Base-by-base conservation (phyloP, 306 rosid genomes). In the Vicia sativa region DNA sequence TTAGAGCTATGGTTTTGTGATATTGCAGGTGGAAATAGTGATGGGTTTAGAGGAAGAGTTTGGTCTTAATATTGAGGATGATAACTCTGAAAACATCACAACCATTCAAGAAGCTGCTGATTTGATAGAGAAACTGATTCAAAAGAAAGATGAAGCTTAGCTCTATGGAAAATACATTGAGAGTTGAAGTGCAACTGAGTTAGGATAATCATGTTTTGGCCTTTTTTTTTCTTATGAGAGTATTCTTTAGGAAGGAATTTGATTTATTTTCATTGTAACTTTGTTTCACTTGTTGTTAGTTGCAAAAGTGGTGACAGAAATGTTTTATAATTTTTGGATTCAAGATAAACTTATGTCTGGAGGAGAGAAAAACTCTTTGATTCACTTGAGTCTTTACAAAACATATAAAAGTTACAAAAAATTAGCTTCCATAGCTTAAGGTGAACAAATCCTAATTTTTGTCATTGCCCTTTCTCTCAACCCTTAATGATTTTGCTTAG, bases 1-100 rank as follows among this genome's bases (percentile, higher is more conserved):
- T 31, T 34, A 14, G 10, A 44, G 14, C 11, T 26, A 65, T 44
- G 16, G 42, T 48, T 6, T 29, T 11, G 15, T 46, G 13, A n/a
- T 64, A 58, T 31, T 39, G 78, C 74, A 84, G 88, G 86, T 84
- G 58, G 89, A 84, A 61, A 84, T 84, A 81, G 84, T 78, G 21
- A 84, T 84, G 89, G 54, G 65, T 48, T 84, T 84, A 73, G 89
- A 84, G 59, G 89, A 84, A 65, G 74, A 54, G 50, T 84, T 78
- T 69, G 76, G 5, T 10, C 79, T 84, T 7, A 62, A 7, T 38
- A 74, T 84, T 62, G 82, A 81, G 65, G 84, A 84, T 21, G 84
- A 84, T 29, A 72, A 53, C 9, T 35, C 81, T 10, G 78, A 81
- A 26, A 76, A 54, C 79, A 84, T 84, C 50, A 64, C 86, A 41